Base-by-base conservation (phyloP, 305 asterid species). In the Salvia sclarea region DNA sequence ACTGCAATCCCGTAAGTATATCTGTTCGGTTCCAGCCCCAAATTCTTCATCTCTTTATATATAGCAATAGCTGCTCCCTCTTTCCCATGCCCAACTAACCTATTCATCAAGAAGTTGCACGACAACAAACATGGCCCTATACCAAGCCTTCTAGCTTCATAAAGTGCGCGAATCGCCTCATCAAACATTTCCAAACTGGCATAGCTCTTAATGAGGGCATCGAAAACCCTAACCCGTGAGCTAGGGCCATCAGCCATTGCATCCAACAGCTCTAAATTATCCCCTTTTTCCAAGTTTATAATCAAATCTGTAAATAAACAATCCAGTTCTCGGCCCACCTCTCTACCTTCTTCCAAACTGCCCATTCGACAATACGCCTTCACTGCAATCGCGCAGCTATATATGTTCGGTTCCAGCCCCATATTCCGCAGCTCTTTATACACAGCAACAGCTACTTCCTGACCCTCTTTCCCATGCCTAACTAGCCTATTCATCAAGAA, bases 1-100 rank as follows among this genome's bases (percentile, higher is more conserved):
- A 92, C 75, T 77, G 80, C 66, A 78, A 90, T 86, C 41, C 82
- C 93, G 22, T 87, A 92, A 22, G 96, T 92, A 79, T 86, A 90
- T 17, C 81, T 80, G 76, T 92, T 86, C 0, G 97, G 91, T 44
- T 45, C 80, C 64, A 85, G 71, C 28, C 84, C 89, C 55, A 84
- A 75, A 66, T 67, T 66, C 78, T 70, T 77, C 61, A 92, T 58
- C 70, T 83, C 88, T 79, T 80, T 82, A 73, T 81, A 92, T 54
- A 88, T 44, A 45, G 83, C 84, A 71, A 88, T 61, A 3, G 84
- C 85, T 50, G 54, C 52, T 47, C 86, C 97, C 63, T 70, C 44
- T 64, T 78, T 80, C 52, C 88, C 87, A 69, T 69, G 74, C 40
- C 65, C 79, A 76, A 88, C 84, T 82, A 92, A 78, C 77, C 81